phyloP scores from a whole-genome alignment of 352 stramenopile species.

The Pythium aquatile region DNA sequence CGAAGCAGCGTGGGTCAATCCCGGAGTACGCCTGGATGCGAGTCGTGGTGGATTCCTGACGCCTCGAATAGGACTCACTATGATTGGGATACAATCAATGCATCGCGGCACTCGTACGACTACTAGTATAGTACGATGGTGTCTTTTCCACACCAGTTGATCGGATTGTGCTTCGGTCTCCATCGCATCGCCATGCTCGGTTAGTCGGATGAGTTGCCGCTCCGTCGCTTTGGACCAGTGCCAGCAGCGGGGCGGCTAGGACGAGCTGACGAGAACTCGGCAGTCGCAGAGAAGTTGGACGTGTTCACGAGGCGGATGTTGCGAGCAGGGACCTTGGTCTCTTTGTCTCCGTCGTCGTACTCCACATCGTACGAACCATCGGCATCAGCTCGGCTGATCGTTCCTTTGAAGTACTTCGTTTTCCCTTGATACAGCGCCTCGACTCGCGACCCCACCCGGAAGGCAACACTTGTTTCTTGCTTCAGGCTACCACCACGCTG shows the following conservation, averaged over 20 bases:
- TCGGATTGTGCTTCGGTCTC: too few relatives aligned
- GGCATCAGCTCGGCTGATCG: conserved; percentile 34
- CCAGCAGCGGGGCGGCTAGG: conserved; percentile 32
- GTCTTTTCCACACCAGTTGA: too few relatives aligned
- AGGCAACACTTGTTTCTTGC: not conserved
- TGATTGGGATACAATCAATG: too few relatives aligned
- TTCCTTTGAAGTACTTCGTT: conserved; percentile 49
- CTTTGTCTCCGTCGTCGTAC: conserved; percentile 78
- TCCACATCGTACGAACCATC: conserved; percentile 70
- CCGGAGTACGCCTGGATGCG: too few relatives aligned
- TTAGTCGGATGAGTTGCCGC: conserved; percentile 51
- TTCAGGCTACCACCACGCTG: not conserved
- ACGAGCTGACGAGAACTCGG: conserved; percentile 36
- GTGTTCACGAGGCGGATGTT: conserved; percentile 25
- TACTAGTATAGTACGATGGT: too few relatives aligned
- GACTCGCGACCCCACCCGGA: conserved; percentile 10
- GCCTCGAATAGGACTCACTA: too few relatives aligned
- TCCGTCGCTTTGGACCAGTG: conserved; percentile 36
- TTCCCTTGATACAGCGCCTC: conserved; percentile 47
- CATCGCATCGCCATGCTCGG: too few relatives aligned
- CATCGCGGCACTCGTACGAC: too few relatives aligned
- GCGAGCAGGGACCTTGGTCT: conserved; percentile 31
- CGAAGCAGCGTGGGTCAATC: too few relatives aligned
- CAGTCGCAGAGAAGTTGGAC: conserved; percentile 28
- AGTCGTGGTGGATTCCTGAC: too few relatives aligned